Conservation (phyloP, 2,329 filamentous ascomycete genomes). For the Lachnellula cervina region DNA sequence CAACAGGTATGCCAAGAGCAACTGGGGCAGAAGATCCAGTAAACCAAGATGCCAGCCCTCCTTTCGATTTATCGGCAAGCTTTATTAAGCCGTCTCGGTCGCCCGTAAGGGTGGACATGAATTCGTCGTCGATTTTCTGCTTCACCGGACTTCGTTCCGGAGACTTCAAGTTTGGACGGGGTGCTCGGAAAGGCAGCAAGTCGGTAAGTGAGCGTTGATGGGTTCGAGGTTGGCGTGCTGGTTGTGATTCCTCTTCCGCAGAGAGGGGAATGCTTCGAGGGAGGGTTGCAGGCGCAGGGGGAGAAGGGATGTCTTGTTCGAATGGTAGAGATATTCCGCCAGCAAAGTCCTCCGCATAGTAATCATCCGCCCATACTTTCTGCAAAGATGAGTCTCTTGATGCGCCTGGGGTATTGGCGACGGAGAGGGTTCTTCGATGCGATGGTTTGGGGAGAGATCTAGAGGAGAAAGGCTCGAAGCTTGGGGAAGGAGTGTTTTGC, state of each 20-base stretch:
- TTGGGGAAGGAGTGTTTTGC: background rate
- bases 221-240: constrained; percentile 13
- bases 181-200: constrained; percentile 20
- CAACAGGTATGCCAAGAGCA: constrained; percentile 18
- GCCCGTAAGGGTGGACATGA: constrained; percentile 28
- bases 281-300: constrained; percentile 9
- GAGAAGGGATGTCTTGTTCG: constrained; percentile 9
- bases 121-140: constrained; percentile 16
- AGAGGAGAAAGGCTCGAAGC: background rate
- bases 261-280: constrained; percentile 10
- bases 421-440: constrained; percentile 10
- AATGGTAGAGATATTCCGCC: constrained; percentile 3
- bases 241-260: constrained; percentile 13
- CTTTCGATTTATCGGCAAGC: constrained; percentile 23
- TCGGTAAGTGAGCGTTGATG: constrained; percentile 24
- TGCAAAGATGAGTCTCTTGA: constrained; percentile 22
- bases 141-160: constrained; percentile 13
- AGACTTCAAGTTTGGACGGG: constrained; percentile 14
- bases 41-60: constrained; percentile 28
- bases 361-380: constrained; percentile 27
- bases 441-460: background rate
- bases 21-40: constrained; percentile 24
- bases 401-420: constrained; percentile 5
- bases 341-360: constrained; percentile 17
- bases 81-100: constrained; percentile 24